phyloP scores from a whole-genome alignment of 2,329 filamentous ascomycete genomes.

The Colletotrichum neosansevieriae region DNA sequence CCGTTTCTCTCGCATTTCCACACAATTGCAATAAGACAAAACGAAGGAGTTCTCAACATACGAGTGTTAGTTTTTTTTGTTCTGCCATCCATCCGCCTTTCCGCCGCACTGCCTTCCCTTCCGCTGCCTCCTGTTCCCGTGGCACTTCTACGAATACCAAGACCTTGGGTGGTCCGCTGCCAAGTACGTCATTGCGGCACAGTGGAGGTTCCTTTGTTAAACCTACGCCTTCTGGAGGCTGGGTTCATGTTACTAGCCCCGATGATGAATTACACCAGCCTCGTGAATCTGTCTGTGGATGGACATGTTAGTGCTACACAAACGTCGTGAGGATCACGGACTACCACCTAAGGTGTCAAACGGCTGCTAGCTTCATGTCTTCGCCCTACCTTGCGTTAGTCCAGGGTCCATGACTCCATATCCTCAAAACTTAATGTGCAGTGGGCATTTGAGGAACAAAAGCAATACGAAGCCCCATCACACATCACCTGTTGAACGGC shows the following conservation, averaged over 20 bases:
- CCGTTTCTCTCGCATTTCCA: background rate
- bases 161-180: constrained; percentile 22
- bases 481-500: background rate
- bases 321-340: no score
- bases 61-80: no score
- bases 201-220: constrained; percentile 10
- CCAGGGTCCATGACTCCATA: no score
- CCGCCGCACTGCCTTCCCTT: background rate
- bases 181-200: constrained; percentile 38
- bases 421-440: no score
- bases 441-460: background rate
- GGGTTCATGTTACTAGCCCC: background rate
- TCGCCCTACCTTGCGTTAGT: no score
- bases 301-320: no score
- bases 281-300: no score
- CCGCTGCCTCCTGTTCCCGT: background rate
- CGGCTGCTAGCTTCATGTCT: background rate
- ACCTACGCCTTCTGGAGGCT: background rate
- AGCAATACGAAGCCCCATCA: background rate
- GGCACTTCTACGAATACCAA: constrained; percentile 11
- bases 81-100: background rate
- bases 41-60: background rate
- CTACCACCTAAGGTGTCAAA: background rate
- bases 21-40: background rate
- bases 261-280: background rate